Conservation (phyloP, 768 basidiomycete species). For the Pleurotus pulmonarius region DNA sequence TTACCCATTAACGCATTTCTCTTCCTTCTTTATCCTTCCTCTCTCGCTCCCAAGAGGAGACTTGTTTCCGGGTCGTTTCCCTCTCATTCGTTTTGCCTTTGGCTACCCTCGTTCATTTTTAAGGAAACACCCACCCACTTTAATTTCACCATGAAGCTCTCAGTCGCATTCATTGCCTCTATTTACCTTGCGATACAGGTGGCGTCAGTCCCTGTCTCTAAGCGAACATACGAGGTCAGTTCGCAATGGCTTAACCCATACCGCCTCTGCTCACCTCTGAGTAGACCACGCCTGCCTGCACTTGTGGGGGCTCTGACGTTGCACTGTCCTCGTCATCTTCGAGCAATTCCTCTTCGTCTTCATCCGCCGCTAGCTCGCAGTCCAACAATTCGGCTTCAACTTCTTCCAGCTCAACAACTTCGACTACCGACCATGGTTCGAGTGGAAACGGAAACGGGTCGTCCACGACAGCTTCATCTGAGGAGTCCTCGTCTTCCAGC, state of each 20-base stretch:
- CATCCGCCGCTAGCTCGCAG: neutral
- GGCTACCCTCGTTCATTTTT: neutral
- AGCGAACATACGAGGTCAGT: conserved; percentile 5
- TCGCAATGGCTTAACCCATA: neutral
- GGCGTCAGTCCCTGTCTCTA: neutral
- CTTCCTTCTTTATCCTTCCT: neutral
- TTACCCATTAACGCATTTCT: neutral
- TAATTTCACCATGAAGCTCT: conserved; percentile 1
- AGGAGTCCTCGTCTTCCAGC: neutral
- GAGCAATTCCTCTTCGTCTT: neutral
- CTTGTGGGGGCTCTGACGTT: neutral
- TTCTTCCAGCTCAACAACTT: neutral
- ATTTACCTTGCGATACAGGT: neutral
- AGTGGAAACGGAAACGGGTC: neutral
- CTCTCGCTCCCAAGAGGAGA: conserved; percentile 5
- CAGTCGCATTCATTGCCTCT: neutral
- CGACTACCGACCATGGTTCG: neutral
- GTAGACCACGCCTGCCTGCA: neutral
- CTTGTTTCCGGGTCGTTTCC: neutral
- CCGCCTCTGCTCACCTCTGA: too few relatives aligned
- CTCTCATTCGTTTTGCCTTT: neutral
- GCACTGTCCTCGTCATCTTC: neutral
- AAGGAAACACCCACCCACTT: neutral
- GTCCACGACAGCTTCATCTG: neutral
- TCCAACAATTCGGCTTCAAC: neutral